These are phyloP conservation scores for Taphrina pruni DNA, from an alignment of 1,139 yeast species.

Conservation along the genomic window DNA sequence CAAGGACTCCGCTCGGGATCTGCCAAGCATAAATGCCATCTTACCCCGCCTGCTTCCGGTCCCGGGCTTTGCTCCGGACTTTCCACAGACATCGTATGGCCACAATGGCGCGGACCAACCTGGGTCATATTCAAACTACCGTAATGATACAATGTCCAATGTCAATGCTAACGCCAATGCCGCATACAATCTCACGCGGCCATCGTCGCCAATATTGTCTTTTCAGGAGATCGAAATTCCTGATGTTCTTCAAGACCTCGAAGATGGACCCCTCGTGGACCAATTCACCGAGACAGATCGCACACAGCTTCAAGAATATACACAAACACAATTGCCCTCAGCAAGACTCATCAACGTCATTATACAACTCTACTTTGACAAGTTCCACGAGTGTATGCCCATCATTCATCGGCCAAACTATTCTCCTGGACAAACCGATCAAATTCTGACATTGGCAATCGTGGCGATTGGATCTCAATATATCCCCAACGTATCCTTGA, in stretches of 20 bases:
- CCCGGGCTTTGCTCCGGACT: conserved; percentile 17
- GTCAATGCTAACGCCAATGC: not conserved
- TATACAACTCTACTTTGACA: conserved; percentile 36
- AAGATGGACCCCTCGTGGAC: conserved; percentile 26
- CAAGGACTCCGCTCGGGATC: conserved; percentile 32
- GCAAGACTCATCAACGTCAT: conserved; percentile 26
- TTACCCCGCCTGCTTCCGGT: conserved; percentile 33
- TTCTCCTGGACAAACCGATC: conserved; percentile 22
- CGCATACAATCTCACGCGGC: conserved; percentile 25
- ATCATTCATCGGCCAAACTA: conserved; percentile 31
- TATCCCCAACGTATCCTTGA: conserved; percentile 6
- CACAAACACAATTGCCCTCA: conserved; percentile 31
- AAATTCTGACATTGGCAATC: conserved; percentile 28
- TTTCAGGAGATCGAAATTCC: conserved; percentile 29
- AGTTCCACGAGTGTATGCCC: conserved; percentile 20
- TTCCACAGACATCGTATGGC: conserved; percentile 7
- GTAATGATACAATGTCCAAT: conserved; percentile 22
- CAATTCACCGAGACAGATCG: conserved; percentile 26
- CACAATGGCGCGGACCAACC: conserved; percentile 30
- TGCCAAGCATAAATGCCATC: conserved; percentile 32
- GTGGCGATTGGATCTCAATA: conserved; percentile 35
- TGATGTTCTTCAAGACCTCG: conserved; percentile 16
- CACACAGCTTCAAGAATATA: conserved; percentile 29
- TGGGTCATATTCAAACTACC: conserved; percentile 29
- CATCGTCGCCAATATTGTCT: conserved; percentile 33